Percentiles rank a stretch among this genome's conserved stretches.
Evolutionary conservation across 116 monocot genomes (phyloP).

Genomic region (Trichopus zeylanicus): DNA sequence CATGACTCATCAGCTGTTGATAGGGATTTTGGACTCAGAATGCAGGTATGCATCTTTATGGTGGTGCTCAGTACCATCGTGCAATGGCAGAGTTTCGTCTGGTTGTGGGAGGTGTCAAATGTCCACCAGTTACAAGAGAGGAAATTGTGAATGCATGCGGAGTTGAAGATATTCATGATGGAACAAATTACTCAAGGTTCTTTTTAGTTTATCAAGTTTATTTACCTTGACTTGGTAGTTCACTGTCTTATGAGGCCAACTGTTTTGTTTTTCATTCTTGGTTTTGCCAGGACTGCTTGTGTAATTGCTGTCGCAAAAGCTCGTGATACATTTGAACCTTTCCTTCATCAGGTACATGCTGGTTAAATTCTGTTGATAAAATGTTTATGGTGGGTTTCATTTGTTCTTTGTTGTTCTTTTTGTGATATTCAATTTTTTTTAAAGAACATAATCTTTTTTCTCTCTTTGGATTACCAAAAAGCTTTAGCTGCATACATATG

Average conservation of each 20-base stretch:
- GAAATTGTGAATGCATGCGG: conserved; percentile 97
- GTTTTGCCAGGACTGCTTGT: conserved; percentile 61
- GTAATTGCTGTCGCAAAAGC: conserved; percentile 91
- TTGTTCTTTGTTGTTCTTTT: too few species aligned
- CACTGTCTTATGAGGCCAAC: neutral
- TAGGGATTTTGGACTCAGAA: conserved; percentile 30
- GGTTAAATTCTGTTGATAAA: neutral
- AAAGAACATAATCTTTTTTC: too few species aligned
- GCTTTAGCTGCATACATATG: too few species aligned
- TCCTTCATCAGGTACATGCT: conserved; percentile 75
- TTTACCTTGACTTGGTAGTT: neutral
- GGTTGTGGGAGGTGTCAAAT: conserved; percentile 68
- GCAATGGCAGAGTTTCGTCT: conserved; percentile 95
- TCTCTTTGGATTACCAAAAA: too few species aligned
- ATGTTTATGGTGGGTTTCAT: too few species aligned
- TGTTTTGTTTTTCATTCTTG: neutral
- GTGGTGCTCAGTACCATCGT: conserved; percentile 91
- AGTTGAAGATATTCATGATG: conserved; percentile 97
- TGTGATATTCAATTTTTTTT: too few species aligned
- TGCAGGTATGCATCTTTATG: conserved; percentile 95
- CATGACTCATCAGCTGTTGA: neutral
- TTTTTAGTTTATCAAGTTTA: neutral
- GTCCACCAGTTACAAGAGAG: conserved; percentile 86
- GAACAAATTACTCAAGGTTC: conserved; percentile 88
- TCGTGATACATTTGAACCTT: conserved; percentile 86